Evolutionary conservation across 2,329 filamentous ascomycete genomes (phyloP), one percentile per base, ranked within the genome.

Genomic region (Trichoderma sp.): DNA sequence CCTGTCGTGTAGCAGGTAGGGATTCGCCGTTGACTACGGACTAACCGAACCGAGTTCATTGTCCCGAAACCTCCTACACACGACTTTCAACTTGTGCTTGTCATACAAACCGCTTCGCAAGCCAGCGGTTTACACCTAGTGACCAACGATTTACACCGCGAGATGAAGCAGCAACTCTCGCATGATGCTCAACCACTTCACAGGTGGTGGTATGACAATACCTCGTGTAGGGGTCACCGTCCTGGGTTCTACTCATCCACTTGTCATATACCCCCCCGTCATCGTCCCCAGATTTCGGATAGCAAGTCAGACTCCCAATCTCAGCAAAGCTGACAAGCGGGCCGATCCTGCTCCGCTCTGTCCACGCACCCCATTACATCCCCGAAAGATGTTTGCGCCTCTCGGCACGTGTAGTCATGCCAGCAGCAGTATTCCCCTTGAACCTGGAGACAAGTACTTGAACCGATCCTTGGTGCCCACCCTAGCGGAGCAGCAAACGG

Each of bases 341-440:
- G 60, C 50, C 50, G 50, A 63, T 63, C 60, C 45, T 39, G 15
- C 60, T 63, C 50, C 60, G 60, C 60, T 54, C 50, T 47, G 12
- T 39, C 34, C 17, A 54, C 45, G 48, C 50, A 63, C 60, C 26
- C 60, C 50, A 19, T 52, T 34, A 21, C 50, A 34, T 52, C 21
- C 17, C 17, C 17, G n/a, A 34, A 28, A 52, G 28, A 52, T 52
- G 28, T 52, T 52, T 19, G 50, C 30, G 5, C 34, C 50, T 52
- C 50, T 52, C 28, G 28, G 10, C 34, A 39, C 12, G 12, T 39
- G 34, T 14, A 14, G 12, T 14, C 10, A 39, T 10, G 1, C 6
- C 30, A 10, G 9, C 9, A 34, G 30, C 1, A 34, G 6, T 9
- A 34, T 7, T 34, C 2, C 30, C 30, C 7, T 34, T 10, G 9